phyloP scores from a whole-genome alignment of 108 stramenopile genomes.

The Skeletonema menzelii region DNA sequence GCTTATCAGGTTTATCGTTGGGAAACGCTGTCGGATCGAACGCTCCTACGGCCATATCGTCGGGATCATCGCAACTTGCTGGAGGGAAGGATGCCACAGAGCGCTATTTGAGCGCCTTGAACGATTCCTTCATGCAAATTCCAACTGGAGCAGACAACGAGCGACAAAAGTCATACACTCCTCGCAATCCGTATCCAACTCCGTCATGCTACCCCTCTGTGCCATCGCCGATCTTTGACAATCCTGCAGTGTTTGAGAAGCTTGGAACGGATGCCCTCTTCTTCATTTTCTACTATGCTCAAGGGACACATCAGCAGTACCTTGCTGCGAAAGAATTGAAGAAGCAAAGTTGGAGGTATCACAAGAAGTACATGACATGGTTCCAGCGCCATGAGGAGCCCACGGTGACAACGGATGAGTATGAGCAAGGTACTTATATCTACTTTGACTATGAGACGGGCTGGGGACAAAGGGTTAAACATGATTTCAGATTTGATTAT shows the following conservation, averaged over 20 bases:
- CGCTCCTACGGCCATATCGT: constrained; percentile 5
- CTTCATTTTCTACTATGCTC: constrained; percentile 98
- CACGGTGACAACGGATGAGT: constrained; percentile 95
- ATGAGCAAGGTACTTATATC: constrained; percentile 99
- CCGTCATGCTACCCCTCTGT: constrained; percentile 88
- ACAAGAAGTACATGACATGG: constrained; percentile 99
- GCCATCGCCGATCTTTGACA: constrained; percentile 89
- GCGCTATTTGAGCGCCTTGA: constrained; percentile 40
- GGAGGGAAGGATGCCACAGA: constrained; percentile 35
- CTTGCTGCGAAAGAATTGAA: constrained; percentile 97
- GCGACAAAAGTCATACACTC: constrained; percentile 75
- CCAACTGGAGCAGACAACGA: constrained; percentile 70
- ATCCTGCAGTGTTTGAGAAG: constrained; percentile 94
- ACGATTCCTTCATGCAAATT: constrained; percentile 79
- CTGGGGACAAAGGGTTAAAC: constrained; percentile 97
- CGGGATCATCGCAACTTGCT: constrained; percentile 5
- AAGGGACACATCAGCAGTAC: constrained; percentile 98
- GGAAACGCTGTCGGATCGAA: constrained; percentile 28
- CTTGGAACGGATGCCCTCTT: constrained; percentile 97
- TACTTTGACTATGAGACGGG: constrained; percentile 99
- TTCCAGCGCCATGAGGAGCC: constrained; percentile 98
- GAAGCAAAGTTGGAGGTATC: constrained; percentile 98
- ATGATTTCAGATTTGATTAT: constrained; percentile 98
- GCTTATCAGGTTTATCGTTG: constrained; percentile 64
- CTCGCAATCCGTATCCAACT: constrained; percentile 91